These are phyloP conservation scores for Ceratocystis alfenasii DNA, from an alignment of 2,329 filamentous ascomycete genomes.

Conservation along the genomic window DNA sequence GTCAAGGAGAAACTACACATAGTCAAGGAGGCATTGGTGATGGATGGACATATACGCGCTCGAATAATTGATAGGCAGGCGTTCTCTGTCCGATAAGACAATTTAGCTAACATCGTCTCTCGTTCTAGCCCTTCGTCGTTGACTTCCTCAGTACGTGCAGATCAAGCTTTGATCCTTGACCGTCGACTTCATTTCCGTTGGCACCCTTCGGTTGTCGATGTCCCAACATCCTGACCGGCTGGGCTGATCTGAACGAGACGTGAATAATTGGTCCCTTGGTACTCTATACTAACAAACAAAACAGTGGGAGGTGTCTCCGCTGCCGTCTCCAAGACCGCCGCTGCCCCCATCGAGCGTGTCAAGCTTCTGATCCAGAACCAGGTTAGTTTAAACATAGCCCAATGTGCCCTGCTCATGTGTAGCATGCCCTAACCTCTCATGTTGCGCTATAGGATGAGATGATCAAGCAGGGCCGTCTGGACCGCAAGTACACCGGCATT, in stretches of 20 bases:
- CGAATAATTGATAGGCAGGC: neutral
- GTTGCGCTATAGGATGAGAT: constrained; percentile 76
- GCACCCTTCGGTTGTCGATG: neutral
- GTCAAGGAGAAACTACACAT: neutral
- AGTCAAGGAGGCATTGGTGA: neutral
- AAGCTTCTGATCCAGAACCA: constrained; percentile 99
- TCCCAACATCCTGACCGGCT: neutral
- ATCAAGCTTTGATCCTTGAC: neutral
- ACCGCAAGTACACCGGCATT: constrained; percentile 93
- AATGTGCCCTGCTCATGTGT: neutral
- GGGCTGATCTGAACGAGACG: neutral
- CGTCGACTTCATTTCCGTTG: neutral
- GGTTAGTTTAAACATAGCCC: constrained; percentile 47
- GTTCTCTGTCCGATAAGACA: neutral
- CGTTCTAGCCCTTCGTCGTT: constrained; percentile 70
- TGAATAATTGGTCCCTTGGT: neutral
- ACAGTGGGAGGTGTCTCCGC: constrained; percentile 99
- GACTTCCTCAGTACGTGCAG: constrained; percentile 92
- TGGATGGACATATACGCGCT: neutral
- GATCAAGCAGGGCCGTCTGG: constrained; percentile 96
- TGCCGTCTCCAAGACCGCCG: constrained; percentile 99
- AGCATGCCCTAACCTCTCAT: constrained; percentile 27
- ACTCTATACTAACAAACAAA: constrained; percentile 26
- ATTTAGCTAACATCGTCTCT: neutral
- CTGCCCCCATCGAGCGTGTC: constrained; percentile 99